A percentile compares a stretch with the other conserved stretches of the same genome.
These are phyloP conservation scores for Salix koriyanagi DNA, from an alignment of 345 rosid genomes.

Conservation along the genomic window DNA sequence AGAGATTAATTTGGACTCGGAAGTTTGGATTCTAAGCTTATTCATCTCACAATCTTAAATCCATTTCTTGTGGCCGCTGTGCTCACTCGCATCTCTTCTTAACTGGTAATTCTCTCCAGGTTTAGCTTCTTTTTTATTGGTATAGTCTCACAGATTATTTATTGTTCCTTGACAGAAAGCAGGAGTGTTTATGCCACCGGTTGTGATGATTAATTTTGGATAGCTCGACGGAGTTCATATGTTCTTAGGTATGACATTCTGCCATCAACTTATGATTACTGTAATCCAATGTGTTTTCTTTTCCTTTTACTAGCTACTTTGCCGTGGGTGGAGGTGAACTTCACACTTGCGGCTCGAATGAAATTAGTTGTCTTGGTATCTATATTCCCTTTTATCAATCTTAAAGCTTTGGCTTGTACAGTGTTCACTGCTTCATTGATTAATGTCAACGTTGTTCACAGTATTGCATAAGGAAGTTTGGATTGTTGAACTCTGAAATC, in stretches of 20 bases:
- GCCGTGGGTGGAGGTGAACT: conserved; percentile 70
- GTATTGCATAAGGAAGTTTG: not conserved
- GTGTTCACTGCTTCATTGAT: conserved; percentile 1
- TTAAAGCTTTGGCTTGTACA: conserved; percentile 3
- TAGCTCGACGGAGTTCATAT: conserved; percentile 49
- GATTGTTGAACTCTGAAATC: not conserved
- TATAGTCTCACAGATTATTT: conserved; percentile 17
- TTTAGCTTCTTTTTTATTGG: not conserved
- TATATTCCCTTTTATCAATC: not conserved
- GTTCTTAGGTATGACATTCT: not conserved
- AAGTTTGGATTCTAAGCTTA: conserved; percentile 46
- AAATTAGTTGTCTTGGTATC: conserved; percentile 94
- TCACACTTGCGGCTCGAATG: conserved; percentile 86
- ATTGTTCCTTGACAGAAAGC: conserved; percentile 45
- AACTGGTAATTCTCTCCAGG: conserved; percentile 42
- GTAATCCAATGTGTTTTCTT: conserved; percentile 1
- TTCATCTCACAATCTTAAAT: conserved; percentile 39
- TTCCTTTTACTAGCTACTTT: not conserved
- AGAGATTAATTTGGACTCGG: conserved; percentile 72
- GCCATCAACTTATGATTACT: not conserved
- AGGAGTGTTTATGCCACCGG: conserved; percentile 84
- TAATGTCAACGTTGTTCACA: not conserved
- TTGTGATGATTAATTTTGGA: conserved; percentile 69
- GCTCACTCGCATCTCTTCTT: conserved; percentile 86
- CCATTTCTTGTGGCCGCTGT: conserved; percentile 78